Evolutionary conservation across 2,329 filamentous ascomycete genomes (phyloP), one percentile per base, ranked within the genome.

Genomic region (Tolypocladium endophyticum): DNA sequence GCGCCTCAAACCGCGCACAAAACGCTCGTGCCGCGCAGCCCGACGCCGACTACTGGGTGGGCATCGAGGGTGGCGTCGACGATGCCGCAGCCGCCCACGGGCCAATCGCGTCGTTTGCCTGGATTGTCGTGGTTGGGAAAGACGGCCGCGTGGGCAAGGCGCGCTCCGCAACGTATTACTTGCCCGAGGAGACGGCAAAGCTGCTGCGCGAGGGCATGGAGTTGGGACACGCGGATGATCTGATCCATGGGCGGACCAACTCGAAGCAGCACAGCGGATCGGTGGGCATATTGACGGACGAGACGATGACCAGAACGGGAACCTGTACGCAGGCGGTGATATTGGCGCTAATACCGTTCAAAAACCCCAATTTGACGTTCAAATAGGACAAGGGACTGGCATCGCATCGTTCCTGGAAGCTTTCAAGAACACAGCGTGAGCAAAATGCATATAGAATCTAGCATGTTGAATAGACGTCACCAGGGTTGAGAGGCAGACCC

Each of bases 51-150:
- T 77, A 68, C 62, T 77, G 73, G 71, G 64, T 77, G 39, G 75
- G 75, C 6, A 69, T 77, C 23, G 75, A 77, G 62, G 75, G 75
- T 25, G 75, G 75, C 3, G 68, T 77, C 4, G 72, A 75, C 41
- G 63, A 65, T 41, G 38, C 38, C 23, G 8, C 23, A 28, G 61
- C 63, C 12, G 61, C 62, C 12, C 60, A 61, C 9, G 60, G 62
- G 16, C 63, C 67, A 11, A 64, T 76, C 30, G 66, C 70, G 59
- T 72, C 71, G 12, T 77, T 77, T 64, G 75, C 75, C 2, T 77
- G 75, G 75, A 67, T 77, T 12, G 73, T 72, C 1, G 65, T 77
- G 36, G 23, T 62, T 23, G 62, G 61, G 43, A 57, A 35, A 33
- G 56, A 69, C 4, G 70, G 69, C 6, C 66, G 63, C 5, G 63